Percentiles rank a stretch among this genome's conserved stretches.
phyloP scores from a whole-genome alignment of 495 filamentous ascomycete genomes.

The Neurospora sp. region DNA sequence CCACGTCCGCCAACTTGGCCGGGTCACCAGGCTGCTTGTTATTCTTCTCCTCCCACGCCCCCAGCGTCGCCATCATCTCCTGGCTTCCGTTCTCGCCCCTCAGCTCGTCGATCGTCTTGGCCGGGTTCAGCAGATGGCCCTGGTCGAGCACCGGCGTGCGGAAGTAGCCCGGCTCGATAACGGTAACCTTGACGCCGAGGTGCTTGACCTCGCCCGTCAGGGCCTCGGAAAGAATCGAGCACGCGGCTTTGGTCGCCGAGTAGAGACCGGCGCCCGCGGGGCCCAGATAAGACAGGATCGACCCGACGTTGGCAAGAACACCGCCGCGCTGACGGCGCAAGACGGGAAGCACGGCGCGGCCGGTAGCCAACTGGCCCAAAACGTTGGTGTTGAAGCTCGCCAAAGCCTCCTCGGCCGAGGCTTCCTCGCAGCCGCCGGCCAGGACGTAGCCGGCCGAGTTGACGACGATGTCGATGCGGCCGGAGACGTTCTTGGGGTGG shows the following conservation, averaged over 20 bases:
- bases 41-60: neutral
- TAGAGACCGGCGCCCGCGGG: slow-evolving; percentile 33
- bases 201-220: slow-evolving; percentile 32
- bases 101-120: neutral
- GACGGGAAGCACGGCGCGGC: slow-evolving; percentile 36
- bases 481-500: slow-evolving; percentile 16
- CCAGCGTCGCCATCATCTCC: neutral
- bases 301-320: slow-evolving; percentile 40
- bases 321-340: slow-evolving; percentile 36
- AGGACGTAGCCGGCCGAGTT: slow-evolving; percentile 41
- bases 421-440: slow-evolving; percentile 35
- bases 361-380: slow-evolving; percentile 32
- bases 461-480: slow-evolving; percentile 38
- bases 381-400: slow-evolving; percentile 36
- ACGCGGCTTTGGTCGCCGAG: slow-evolving; percentile 42
- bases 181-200: slow-evolving; percentile 35
- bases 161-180: slow-evolving; percentile 43
- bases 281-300: slow-evolving; percentile 30
- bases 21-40: neutral
- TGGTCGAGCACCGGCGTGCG: slow-evolving; percentile 34
- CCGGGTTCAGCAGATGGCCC: neutral
- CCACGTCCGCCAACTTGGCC: neutral
- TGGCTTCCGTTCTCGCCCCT: neutral
- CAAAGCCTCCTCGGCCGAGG: neutral
- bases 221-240: slow-evolving; percentile 24